phyloP scores from a whole-genome alignment of 768 basidiomycete genomes.

The Lactarius trivialis region DNA sequence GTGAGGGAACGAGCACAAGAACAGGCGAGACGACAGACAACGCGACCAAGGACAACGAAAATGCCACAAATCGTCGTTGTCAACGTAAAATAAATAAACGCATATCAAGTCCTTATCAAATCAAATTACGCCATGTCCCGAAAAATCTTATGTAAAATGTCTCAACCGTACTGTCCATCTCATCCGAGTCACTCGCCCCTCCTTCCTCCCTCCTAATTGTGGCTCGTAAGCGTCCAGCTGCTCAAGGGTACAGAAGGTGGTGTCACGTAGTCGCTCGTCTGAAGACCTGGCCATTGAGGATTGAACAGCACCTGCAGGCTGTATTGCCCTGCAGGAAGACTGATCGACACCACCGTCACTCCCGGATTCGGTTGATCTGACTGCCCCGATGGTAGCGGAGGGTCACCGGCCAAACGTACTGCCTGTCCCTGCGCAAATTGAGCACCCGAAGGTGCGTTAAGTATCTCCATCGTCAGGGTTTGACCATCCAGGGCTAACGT shows the following conservation, averaged over 20 bases:
- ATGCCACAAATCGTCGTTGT: neutral
- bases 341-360: conserved; percentile 75
- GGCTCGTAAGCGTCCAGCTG: conserved; percentile 74
- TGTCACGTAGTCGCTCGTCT: conserved; percentile 52
- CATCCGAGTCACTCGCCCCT: conserved; percentile 4
- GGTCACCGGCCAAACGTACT: conserved; percentile 52
- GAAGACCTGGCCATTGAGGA: conserved; percentile 83
- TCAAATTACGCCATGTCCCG: neutral
- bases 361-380: conserved; percentile 70
- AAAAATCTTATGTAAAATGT: neutral
- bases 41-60: neutral
- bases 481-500: conserved; percentile 67
- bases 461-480: conserved; percentile 56
- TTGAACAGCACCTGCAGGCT: conserved; percentile 82
- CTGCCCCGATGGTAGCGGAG: conserved; percentile 48
- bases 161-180: neutral
- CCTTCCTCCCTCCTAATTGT: conserved; percentile 38
- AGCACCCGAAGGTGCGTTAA: conserved; percentile 62
- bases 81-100: neutral
- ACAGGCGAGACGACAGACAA: neutral
- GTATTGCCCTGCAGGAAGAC: conserved; percentile 58
- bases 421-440: conserved; percentile 52
- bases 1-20: neutral
- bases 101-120: neutral
- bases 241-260: conserved; percentile 66